These are phyloP conservation scores for Zygosaccharomyces sapae DNA, from an alignment of 1,139 yeast genomes.

Conservation along the genomic window DNA sequence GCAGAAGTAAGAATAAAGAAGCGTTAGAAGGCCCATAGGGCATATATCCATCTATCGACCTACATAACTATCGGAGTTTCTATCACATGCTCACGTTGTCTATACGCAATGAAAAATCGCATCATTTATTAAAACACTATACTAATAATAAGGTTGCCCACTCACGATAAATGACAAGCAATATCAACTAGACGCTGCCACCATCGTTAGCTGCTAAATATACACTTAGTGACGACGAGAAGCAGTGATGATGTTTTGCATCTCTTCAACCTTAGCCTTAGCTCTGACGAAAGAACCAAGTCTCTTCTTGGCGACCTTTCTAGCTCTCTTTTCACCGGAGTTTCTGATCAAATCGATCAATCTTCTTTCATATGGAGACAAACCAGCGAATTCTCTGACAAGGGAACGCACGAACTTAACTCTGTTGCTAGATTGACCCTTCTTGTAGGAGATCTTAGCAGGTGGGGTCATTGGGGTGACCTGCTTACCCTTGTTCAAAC, in stretches of 20 bases:
- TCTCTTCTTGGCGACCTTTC: slow-evolving; percentile 99
- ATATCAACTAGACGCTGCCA: neutral
- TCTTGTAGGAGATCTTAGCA: slow-evolving; percentile 93
- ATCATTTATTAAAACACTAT: slow-evolving; percentile 5
- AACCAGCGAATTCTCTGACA: slow-evolving; percentile 96
- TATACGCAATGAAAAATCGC: slow-evolving; percentile 1
- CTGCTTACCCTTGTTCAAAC: slow-evolving; percentile 99
- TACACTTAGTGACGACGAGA: slow-evolving; percentile 70
- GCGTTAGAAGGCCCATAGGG: neutral
- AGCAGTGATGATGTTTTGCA: slow-evolving; percentile 95
- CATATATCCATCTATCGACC: too few relatives aligned
- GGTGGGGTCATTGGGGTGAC: slow-evolving; percentile 89
- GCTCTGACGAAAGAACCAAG: slow-evolving; percentile 99
- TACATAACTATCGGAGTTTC: too few relatives aligned
- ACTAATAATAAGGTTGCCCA: slow-evolving; percentile 1
- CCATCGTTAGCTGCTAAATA: slow-evolving; percentile 6
- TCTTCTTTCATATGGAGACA: slow-evolving; percentile 99
- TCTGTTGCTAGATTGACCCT: slow-evolving; percentile 96
- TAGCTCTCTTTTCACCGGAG: slow-evolving; percentile 99
- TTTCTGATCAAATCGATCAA: slow-evolving; percentile 98
- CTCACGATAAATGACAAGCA: slow-evolving; percentile 1
- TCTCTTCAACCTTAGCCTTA: slow-evolving; percentile 98
- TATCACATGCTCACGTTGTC: neutral
- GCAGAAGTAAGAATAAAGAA: too few relatives aligned
- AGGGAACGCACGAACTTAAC: slow-evolving; percentile 91